Base-by-base conservation (phyloP, 805 yeast genomes). In the Tetrapisispora iriomotensis region DNA sequence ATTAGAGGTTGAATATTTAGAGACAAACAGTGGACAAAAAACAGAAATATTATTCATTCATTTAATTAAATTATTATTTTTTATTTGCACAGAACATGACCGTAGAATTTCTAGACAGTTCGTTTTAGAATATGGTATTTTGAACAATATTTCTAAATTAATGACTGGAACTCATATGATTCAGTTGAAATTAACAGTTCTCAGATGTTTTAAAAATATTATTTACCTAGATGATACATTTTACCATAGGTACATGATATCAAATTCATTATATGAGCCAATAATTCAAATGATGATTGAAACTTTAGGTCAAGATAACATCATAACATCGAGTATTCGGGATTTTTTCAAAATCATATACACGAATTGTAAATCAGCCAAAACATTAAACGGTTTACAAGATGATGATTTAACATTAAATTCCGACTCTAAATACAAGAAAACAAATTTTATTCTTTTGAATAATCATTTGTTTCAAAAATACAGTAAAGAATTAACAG, bases 311-410 rank as follows among this genome's bases (percentile, higher is more conserved):
- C 60, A 61, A 28, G 77, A 82, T 54, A 82, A 79, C 52, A 61
- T 87, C 43, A 70, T 82, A 3, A 82, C 77, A 51, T 86, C 96
- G 0, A 72, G 88, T 6, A 72, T 90, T 45, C 65, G 86, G 34
- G 87, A 82, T 54, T 65, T 88, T 18, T 62, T 79, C 25, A 81
- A 75, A 48, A 65, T 69, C 17, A 51, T 73, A 38, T 48, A 27
- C 10, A n/a, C 26, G 2, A 34, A 31, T 17, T 37, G 40, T 14
- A n/a, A n/a, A 23, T 23, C 30, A 10, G 30, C 35, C 4, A 32
- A 31, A 3, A 22, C 30, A 2, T 14, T 21, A 12, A 31, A 21
- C 9, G 14, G 26, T 21, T n/a, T 21, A 6, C 15, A 32, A 23
- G 36, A 34, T 19, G 37, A 34, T 12, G 34, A 22, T 7, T 8